These are phyloP conservation scores for Hanseniaspora lachancei DNA, from an alignment of 805 yeast genomes.

Conservation along the genomic window DNA sequence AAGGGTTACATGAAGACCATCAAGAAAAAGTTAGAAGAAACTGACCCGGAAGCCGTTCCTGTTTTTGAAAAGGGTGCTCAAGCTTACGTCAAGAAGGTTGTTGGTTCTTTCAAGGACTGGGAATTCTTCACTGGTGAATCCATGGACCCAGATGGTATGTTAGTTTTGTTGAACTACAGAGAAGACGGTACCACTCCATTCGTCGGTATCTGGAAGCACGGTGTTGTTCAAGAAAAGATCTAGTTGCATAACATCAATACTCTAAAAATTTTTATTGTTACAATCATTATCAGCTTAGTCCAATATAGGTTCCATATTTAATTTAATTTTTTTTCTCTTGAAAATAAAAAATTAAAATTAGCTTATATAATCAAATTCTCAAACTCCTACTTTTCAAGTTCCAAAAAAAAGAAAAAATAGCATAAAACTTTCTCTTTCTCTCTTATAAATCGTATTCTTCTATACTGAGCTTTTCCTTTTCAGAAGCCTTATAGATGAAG, in stretches of 20 bases:
- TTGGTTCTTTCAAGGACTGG: slow-evolving; percentile 95
- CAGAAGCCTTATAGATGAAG: not conserved
- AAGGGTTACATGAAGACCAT: slow-evolving; percentile 97
- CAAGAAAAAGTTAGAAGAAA: slow-evolving; percentile 82
- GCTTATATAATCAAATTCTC: too few relatives aligned
- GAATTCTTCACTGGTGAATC: slow-evolving; percentile 99
- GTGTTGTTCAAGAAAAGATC: slow-evolving; percentile 79
- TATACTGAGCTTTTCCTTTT: not conserved
- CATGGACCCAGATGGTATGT: slow-evolving; percentile 99
- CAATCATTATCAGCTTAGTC: not conserved
- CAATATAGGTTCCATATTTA: too few relatives aligned
- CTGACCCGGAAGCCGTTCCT: slow-evolving; percentile 74
- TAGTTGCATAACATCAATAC: slow-evolving; percentile 32
- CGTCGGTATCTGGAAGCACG: slow-evolving; percentile 98
- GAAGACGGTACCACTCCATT: slow-evolving; percentile 98
- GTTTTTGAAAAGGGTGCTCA: slow-evolving; percentile 95
- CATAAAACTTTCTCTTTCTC: not conserved
- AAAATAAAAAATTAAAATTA: too few relatives aligned
- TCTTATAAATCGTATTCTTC: not conserved
- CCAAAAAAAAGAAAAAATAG: not conserved
- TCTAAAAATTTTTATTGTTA: not conserved
- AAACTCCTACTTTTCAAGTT: not conserved
- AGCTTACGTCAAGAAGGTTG: slow-evolving; percentile 88
- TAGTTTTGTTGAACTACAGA: slow-evolving; percentile 96
- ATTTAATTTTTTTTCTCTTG: too few relatives aligned